Base-by-base conservation (phyloP, 306 rosid genomes). In the Cicer judaicum region DNA sequence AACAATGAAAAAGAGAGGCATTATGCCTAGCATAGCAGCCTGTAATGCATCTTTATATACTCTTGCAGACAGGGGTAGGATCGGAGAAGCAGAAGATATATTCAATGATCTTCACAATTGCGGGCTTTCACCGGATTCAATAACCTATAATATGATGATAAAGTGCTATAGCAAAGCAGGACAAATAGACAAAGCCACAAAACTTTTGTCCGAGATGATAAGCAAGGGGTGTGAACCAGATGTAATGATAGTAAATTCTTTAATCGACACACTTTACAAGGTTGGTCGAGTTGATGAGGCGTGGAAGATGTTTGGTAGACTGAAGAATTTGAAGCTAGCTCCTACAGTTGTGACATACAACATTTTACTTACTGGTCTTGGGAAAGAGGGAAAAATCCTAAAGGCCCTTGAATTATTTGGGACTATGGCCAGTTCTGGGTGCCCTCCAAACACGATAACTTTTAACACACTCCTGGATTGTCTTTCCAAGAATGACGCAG, bases 341-440 rank as follows among this genome's bases (percentile, higher is more conserved):
- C 98, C 96, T 15, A 88, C 97, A 11, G 91, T 90, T 73, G 98
- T 94, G 73, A 94, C 97, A 24, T 94, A 88, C 88, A 94, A 94
- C 82, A 94, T 96, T 18, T 80, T 94, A 78, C 91, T 94, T 29
- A 77, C 89, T 50, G 96, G 93, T 73, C 83, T 93, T 46, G 91
- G 98, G 82, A 93, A 86, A 81, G 96, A 90, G 54, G 93, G 97
- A 50, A 89, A 79, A 79, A 70, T 93, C 79, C 66, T 47, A 21
- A 82, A 82, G 53, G 88, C 86, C 53, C 81, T 88, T 70, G 88
- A 85, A 73, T 79, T 91, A 80, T 94, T 94, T 50, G 86, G 90
- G 79, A 77, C 85, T 78, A 91, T 91, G 98, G 66, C 81, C 2
- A 79, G 74, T 62, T 83, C 84, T 64, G 96, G 97, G 50, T 91